Evolutionary conservation across 805 yeast species (phyloP).

Genomic region (Komagataella ulmi): DNA sequence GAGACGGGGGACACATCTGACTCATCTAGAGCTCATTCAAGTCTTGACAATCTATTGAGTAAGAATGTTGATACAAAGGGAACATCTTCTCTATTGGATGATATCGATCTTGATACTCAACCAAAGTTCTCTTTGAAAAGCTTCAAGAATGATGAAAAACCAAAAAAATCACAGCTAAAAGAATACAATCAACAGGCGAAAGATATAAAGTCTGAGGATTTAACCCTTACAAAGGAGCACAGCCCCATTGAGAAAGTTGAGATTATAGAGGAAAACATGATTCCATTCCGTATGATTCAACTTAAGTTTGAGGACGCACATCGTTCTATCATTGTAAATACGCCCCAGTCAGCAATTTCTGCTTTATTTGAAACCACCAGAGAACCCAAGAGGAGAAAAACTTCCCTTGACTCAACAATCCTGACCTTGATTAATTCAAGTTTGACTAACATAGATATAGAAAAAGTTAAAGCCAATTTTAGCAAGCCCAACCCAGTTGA

Average conservation of each 20-base stretch:
- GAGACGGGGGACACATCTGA: background rate
- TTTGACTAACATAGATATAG: constrained; percentile 14
- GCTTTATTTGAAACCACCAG: background rate
- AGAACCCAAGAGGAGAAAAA: background rate
- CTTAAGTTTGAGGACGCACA: background rate
- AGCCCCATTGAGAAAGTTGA: background rate
- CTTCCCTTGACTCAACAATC: background rate
- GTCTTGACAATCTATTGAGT: background rate
- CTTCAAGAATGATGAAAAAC: too few species aligned
- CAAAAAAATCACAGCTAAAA: background rate
- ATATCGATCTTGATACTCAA: background rate
- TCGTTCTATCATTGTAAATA: background rate
- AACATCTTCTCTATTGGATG: background rate
- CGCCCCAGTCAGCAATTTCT: background rate
- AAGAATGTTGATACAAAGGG: background rate
- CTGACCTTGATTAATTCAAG: background rate
- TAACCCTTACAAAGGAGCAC: background rate
- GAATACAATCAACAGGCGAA: background rate
- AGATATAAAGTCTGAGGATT: background rate
- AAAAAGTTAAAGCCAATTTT: constrained; percentile 40
- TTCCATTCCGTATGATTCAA: background rate
- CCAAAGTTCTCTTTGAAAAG: background rate
- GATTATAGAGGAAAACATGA: background rate
- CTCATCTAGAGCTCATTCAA: background rate
- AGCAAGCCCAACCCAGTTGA: constrained; percentile 78